Base-by-base conservation (phyloP, 306 rosid species). In the Casuarina glauca region DNA sequence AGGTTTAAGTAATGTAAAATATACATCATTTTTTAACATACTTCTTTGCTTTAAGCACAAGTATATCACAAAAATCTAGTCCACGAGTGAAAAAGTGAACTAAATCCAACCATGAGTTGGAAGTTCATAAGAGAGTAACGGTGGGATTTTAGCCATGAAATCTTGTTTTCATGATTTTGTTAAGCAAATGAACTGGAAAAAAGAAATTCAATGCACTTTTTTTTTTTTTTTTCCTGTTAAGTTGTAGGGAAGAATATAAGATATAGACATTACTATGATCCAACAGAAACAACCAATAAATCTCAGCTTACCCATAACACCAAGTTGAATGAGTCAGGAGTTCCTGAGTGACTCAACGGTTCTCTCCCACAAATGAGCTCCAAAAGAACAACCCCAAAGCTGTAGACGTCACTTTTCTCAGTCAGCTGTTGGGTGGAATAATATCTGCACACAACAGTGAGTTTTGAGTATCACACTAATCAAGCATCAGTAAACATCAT, bases 321-420 rank as follows among this genome's bases (percentile, higher is more conserved):
- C 86, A 94, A 85, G 70, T 94, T 94, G 90, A 92, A 94, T 11
- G 98, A 87, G 76, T 94, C 98, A 42, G 98, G 98, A 71, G 83
- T 81, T 70, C 98, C 98, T 3, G 91, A 83, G 72, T 86, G 98
- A 80, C 81, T 88, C 84, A 94, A 74, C 38, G 98, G 97, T 80
- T 94, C 97, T 86, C 98, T 78, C 68, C 98, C 98, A 81, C 98
- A 94, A 57, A 94, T 94, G 77, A 94, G 97, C 80, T 94, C 98
- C 70, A 94, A 82, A 69, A 94, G 87, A 79, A 94, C 98, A 19
- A 94, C 97, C 60, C 98, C 98, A 38, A 92, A 92, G 72, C 98
- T 94, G 71, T 94, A 94, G 0, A 94, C 93, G 45, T 94, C 98
- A 20, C 98, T 94, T 80, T 92, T 94, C 89, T 94, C 98, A 0